phyloP scores from a whole-genome alignment of 257 asterid genomes.

The Cruciata laevipes region DNA sequence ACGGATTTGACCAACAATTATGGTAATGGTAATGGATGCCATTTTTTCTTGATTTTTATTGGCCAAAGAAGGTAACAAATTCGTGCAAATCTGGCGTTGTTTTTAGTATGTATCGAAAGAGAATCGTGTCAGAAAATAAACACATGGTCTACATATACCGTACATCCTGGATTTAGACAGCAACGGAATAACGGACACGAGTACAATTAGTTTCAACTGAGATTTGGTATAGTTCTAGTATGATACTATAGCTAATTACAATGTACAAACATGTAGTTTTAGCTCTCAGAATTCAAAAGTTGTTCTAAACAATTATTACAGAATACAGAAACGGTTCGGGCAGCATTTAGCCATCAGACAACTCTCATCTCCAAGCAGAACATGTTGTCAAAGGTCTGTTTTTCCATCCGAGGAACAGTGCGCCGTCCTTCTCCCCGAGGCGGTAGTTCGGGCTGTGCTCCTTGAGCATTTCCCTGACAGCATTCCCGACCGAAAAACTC shows the following conservation, averaged over 20 bases:
- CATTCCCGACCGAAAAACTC: slow-evolving; percentile 53
- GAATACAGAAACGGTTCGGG: background rate
- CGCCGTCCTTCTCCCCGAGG: slow-evolving; percentile 50
- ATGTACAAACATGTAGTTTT: slow-evolving; percentile 3
- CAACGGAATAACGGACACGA: background rate
- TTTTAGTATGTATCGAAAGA: too few species aligned
- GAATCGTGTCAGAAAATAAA: too few species aligned
- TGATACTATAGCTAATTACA: slow-evolving; percentile 6
- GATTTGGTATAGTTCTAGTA: slow-evolving; percentile 8
- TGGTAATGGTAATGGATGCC: background rate
- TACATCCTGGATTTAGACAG: background rate
- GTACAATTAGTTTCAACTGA: background rate
- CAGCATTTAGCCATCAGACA: background rate
- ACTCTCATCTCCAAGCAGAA: slow-evolving; percentile 80
- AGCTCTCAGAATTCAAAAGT: background rate
- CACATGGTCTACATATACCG: too few species aligned
- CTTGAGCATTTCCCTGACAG: slow-evolving; percentile 43
- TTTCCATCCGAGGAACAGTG: slow-evolving; percentile 82
- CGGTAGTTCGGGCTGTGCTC: slow-evolving; percentile 56
- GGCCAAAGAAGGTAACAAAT: background rate
- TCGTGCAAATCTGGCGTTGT: background rate
- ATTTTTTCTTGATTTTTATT: background rate
- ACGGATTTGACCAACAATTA: background rate
- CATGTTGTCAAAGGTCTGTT: slow-evolving; percentile 53
- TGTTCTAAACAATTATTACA: slow-evolving; percentile 8